These are phyloP conservation scores for Ottelia alismoides DNA, from an alignment of 106 monocot species.

Conservation along the genomic window DNA sequence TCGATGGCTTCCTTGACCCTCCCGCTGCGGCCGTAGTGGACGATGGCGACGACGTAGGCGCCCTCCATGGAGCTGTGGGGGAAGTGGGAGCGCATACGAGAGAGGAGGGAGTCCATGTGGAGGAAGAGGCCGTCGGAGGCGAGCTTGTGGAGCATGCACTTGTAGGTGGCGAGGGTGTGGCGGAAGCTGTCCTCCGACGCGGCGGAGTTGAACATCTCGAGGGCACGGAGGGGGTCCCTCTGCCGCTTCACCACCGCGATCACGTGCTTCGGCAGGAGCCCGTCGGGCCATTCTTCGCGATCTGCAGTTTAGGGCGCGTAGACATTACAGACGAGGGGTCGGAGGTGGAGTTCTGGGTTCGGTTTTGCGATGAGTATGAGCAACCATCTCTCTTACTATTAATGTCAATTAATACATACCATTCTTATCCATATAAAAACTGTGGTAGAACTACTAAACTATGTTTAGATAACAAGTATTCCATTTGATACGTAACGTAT, in stretches of 20 bases:
- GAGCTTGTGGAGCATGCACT: slow-evolving; percentile 58
- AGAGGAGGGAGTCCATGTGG: slow-evolving; percentile 53
- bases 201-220: slow-evolving; percentile 58
- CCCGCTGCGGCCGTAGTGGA: slow-evolving; percentile 42
- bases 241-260: slow-evolving; percentile 34
- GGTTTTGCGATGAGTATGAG: too few relatives aligned
- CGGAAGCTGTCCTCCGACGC: slow-evolving; percentile 34
- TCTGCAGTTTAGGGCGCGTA: too few relatives aligned
- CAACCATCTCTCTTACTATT: too few relatives aligned
- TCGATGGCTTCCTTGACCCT: slow-evolving; percentile 56
- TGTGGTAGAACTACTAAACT: too few relatives aligned
- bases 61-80: slow-evolving; percentile 32
- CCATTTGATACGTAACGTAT: too few relatives aligned
- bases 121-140: slow-evolving; percentile 44
- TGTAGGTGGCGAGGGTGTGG: slow-evolving; percentile 50
- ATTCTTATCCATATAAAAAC: too few relatives aligned
- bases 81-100: slow-evolving; percentile 43
- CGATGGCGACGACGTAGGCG: slow-evolving; percentile 48
- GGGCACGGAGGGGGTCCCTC: slow-evolving; percentile 54
- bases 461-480: too few relatives aligned
- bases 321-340: too few relatives aligned
- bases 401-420: too few relatives aligned
- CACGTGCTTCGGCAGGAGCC: slow-evolving; percentile 68
- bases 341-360: too few relatives aligned
- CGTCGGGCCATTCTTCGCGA: too few relatives aligned